Base-by-base conservation (phyloP, 371 early-diverging fungal genomes). In the Mucor racemosus region DNA sequence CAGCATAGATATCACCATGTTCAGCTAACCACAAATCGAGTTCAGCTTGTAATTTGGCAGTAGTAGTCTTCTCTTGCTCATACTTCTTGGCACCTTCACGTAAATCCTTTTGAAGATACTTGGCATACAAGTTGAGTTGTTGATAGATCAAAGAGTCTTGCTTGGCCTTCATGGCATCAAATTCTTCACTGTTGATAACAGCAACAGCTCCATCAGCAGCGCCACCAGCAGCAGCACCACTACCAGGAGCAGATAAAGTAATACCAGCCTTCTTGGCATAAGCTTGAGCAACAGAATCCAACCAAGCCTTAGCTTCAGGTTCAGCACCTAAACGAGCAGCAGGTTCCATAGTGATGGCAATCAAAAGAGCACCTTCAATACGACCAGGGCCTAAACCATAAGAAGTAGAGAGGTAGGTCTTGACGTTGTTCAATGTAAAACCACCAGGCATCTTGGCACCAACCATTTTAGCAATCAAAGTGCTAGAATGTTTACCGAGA, bases 381-480 rank as follows among this genome's bases (percentile, higher is more conserved):
- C 97, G 91, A 74, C 91, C 90, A 56, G 92, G 81, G 7, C 96
- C 97, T n/a, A 97, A 77, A 14, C 98, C 98, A 71, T 88, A 92
- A 17, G 90, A 81, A 46, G 78, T 74, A 14, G 79, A 60, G 40
- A 97, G 81, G 73, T 91, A 86, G 3, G 86, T 79, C 81, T 94
- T 92, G 76, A 92, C 95, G 41, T 86, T 84, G 55, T 90, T 88
- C 73, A 91, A 88, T 34, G 91, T 90, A 80, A 94, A 93, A 48
- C 97, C 97, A 78, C 94, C 97, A 58, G 98, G 97, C 95, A 97
- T 93, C 87, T 97, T 97, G 69, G 87, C 80, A 72, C 89, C 84
- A 56, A 95, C 86, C 85, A 97, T 76, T 81, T 95, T 93, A 70
- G 94, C 87, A 39, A 97, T 78, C 69, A 95, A 82, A 31, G 86